Conservation (phyloP, 2,329 filamentous ascomycete species). For the Colletotrichum trifolii region DNA sequence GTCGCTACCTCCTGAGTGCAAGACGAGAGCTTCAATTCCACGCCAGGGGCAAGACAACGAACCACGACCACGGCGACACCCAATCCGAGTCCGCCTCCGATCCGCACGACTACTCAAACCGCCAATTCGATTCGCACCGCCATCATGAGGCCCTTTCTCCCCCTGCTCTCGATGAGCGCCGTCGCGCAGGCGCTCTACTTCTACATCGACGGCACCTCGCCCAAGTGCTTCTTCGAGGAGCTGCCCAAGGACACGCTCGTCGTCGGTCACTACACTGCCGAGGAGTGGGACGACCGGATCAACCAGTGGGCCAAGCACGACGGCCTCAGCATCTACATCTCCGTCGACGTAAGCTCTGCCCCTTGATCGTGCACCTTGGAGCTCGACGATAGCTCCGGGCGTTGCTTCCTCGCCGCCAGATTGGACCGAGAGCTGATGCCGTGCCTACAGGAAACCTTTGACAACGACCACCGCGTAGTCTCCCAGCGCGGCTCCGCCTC, state of each 20-base stretch:
- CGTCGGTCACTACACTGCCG: slow-evolving; percentile 89
- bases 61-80: slow-evolving; percentile 15
- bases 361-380: slow-evolving; percentile 9
- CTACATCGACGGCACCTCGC: slow-evolving; percentile 86
- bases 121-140: slow-evolving; percentile 7
- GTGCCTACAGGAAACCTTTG: slow-evolving; percentile 80
- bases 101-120: neutral
- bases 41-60: slow-evolving; percentile 11
- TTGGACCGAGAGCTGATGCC: slow-evolving; percentile 24
- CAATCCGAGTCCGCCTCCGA: neutral
- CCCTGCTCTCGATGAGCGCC: slow-evolving; percentile 73
- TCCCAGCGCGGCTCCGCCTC: slow-evolving; percentile 80
- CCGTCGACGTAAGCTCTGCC: slow-evolving; percentile 75
- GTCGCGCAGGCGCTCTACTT: slow-evolving; percentile 89
- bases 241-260: slow-evolving; percentile 97
- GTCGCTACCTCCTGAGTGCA: slow-evolving; percentile 26
- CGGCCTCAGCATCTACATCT: slow-evolving; percentile 86
- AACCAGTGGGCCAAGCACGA: slow-evolving; percentile 78
- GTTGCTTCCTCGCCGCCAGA: neutral
- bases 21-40: slow-evolving; percentile 22
- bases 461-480: slow-evolving; percentile 97
- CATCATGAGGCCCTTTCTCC: slow-evolving; percentile 69
- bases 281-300: slow-evolving; percentile 81
- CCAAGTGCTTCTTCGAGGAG: slow-evolving; percentile 99
- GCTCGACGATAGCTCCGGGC: neutral